Evolutionary conservation across 805 yeast species (phyloP).

Genomic region (Saturnispora silvae): DNA sequence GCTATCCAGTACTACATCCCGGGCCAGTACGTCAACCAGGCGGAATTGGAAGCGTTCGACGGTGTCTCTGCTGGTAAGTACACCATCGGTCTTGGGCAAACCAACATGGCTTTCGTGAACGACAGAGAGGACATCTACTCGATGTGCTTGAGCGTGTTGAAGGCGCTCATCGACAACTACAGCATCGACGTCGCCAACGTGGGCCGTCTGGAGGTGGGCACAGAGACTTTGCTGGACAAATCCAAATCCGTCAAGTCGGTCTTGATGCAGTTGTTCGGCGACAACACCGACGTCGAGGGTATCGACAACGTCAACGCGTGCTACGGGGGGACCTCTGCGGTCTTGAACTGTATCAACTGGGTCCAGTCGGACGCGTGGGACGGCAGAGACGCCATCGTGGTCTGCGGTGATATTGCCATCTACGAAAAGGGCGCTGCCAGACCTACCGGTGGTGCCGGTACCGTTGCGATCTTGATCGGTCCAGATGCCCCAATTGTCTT

Average conservation of each 20-base stretch:
- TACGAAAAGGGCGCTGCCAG: constrained; percentile 96
- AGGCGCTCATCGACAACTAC: constrained; percentile 68
- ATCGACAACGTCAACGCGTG: constrained; percentile 94
- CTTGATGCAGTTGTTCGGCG: constrained; percentile 85
- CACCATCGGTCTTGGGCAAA: constrained; percentile 98
- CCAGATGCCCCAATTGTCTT: constrained; percentile 96
- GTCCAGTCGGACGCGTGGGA: constrained; percentile 94
- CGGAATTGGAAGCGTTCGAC: constrained; percentile 75
- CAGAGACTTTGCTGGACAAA: constrained; percentile 93
- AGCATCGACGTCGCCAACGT: constrained; percentile 68
- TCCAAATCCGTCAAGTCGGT: constrained; percentile 95
- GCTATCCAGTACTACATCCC: constrained; percentile 93
- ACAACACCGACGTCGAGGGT: constrained; percentile 88
- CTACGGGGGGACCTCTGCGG: constrained; percentile 96
- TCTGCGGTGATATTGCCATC: constrained; percentile 95
- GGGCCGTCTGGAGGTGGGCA: constrained; percentile 97
- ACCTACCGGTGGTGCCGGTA: constrained; percentile 99
- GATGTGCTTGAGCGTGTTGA: constrained; percentile 78
- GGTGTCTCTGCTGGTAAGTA: constrained; percentile 89
- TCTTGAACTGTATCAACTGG: constrained; percentile 92
- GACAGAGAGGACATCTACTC: constrained; percentile 98
- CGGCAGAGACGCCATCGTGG: constrained; percentile 95
- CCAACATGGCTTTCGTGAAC: constrained; percentile 94
- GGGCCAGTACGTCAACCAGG: constrained; percentile 71
- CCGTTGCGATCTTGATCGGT: constrained; percentile 89